These are phyloP conservation scores for Daldinia bambusicola DNA, from an alignment of 495 filamentous ascomycete species.

Conservation along the genomic window DNA sequence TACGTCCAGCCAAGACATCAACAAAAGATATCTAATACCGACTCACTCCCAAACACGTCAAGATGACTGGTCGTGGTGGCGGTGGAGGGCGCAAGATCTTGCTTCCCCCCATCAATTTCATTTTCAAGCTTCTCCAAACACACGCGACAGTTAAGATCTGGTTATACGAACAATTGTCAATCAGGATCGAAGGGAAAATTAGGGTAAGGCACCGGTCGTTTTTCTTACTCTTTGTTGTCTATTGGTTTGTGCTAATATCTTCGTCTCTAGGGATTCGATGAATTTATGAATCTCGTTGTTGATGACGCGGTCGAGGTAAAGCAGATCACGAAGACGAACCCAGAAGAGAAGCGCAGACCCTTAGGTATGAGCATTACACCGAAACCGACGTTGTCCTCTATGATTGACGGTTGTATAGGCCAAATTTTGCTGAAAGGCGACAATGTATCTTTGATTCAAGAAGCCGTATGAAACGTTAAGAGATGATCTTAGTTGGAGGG, in stretches of 20 bases:
- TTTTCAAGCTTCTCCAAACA: constrained; percentile 90
- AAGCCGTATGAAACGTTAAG: constrained; percentile 44
- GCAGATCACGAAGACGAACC: constrained; percentile 79
- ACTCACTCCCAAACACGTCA: constrained; percentile 38
- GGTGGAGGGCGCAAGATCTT: constrained; percentile 88
- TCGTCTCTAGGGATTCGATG: constrained; percentile 81
- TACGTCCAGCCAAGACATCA: constrained; percentile 9
- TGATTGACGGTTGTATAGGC: constrained; percentile 64
- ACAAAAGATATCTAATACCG: constrained; percentile 1
- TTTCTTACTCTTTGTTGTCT: neutral
- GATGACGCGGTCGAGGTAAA: constrained; percentile 96
- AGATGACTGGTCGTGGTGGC: constrained; percentile 83
- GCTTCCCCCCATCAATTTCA: constrained; percentile 97
- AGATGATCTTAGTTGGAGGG: constrained; percentile 9
- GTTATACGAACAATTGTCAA: constrained; percentile 94
- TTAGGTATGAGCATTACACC: constrained; percentile 70
- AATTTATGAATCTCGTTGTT: constrained; percentile 99
- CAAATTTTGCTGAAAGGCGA: constrained; percentile 98
- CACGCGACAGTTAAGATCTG: constrained; percentile 90
- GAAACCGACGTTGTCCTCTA: neutral
- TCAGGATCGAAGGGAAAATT: constrained; percentile 95
- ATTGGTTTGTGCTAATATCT: constrained; percentile 29
- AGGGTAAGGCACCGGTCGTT: constrained; percentile 65
- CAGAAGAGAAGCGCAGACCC: constrained; percentile 77
- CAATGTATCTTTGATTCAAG: constrained; percentile 93